phyloP scores from a whole-genome alignment of 306 rosid genomes.

The Aeschynomene evenia region DNA sequence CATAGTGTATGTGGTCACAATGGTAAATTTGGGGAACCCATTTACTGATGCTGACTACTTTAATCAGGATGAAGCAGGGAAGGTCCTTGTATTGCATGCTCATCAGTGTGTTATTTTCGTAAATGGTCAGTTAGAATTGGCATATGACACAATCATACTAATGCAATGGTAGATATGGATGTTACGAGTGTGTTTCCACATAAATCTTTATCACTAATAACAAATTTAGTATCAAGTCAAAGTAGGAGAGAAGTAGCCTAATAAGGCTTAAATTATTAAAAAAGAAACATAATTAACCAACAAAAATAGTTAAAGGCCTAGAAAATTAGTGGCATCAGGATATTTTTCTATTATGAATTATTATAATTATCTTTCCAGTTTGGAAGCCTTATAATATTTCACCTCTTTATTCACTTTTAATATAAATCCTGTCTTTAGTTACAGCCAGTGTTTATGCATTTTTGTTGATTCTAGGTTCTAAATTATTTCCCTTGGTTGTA shows the following conservation, averaged over 20 bases:
- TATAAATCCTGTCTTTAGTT: not conserved
- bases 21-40: not conserved
- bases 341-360: not conserved
- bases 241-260: too few relatives aligned
- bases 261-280: too few relatives aligned
- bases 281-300: not conserved
- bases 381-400: not conserved
- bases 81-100: not conserved
- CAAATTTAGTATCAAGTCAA: not conserved
- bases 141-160: not conserved
- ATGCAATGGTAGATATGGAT: not conserved
- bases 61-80: not conserved
- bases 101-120: not conserved
- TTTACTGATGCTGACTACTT: too few relatives aligned
- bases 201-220: not conserved
- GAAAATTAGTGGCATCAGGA: not conserved
- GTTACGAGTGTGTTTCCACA: not conserved
- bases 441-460: not conserved
- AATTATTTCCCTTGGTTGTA: not conserved
- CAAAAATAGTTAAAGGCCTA: not conserved
- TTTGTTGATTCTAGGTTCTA: not conserved
- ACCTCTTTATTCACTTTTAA: not conserved
- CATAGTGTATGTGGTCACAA: not conserved
- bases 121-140: not conserved
- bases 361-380: not conserved